Percentiles rank a stretch among this genome's conserved stretches.
Evolutionary conservation across 2,329 filamentous ascomycete species (phyloP).

Genomic region (Colletotrichum echinochloae): DNA sequence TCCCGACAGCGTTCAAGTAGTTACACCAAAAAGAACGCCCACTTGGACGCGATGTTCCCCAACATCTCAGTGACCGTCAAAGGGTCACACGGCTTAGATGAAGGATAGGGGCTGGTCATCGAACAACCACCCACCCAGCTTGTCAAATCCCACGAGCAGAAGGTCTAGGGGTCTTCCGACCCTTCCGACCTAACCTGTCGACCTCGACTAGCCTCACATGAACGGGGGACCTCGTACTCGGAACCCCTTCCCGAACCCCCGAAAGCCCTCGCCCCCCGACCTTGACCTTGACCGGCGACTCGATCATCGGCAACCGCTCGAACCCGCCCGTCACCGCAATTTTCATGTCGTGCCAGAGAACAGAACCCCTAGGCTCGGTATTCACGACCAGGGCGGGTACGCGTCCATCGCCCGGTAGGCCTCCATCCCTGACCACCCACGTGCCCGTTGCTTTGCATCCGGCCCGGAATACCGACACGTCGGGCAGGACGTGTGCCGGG

Average conservation of each 20-base stretch:
- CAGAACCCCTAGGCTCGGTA: neutral
- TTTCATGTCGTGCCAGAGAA: neutral
- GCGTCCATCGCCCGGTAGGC: neutral
- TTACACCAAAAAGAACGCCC: neutral
- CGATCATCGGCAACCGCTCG: neutral
- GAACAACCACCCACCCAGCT: neutral
- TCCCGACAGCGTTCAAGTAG: neutral
- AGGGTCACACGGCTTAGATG: neutral
- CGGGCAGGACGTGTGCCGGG: neutral
- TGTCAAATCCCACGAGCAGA: neutral
- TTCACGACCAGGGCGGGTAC: neutral
- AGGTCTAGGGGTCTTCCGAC: neutral
- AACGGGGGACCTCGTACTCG: neutral
- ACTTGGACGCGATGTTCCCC: neutral
- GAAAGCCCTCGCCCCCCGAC: neutral
- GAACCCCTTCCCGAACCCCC: neutral
- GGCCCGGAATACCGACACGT: neutral
- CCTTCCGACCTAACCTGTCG: conserved; percentile 7
- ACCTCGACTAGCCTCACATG: conserved; percentile 2
- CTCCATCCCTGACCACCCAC: neutral
- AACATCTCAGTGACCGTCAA: neutral
- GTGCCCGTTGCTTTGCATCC: neutral
- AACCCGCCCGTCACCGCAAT: neutral
- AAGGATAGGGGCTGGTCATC: neutral
- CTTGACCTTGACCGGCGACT: neutral